A percentile compares a stretch with the other conserved stretches of the same genome.
Conservation (phyloP, 1,284 basidiomycete genomes). For the Phenoliferia sp. region DNA sequence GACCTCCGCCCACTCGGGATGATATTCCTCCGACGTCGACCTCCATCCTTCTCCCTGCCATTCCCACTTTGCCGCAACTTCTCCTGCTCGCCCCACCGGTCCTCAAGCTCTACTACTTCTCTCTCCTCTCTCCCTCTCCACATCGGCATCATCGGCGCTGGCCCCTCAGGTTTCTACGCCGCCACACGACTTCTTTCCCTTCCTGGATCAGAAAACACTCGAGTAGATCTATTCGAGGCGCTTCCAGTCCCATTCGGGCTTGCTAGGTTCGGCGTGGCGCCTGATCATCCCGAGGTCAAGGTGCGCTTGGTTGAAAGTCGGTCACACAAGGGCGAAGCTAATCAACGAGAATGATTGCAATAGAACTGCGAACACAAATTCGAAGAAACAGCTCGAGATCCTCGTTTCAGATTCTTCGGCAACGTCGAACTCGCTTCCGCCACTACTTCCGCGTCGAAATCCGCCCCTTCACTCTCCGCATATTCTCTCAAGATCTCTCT, state of each 20-base stretch:
- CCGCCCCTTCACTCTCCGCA: slow-evolving; percentile 42
- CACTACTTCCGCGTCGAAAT: slow-evolving; percentile 1
- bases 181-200: slow-evolving; percentile 72
- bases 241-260: slow-evolving; percentile 93
- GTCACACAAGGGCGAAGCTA: not conserved
- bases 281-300: slow-evolving; percentile 98
- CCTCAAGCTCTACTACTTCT: slow-evolving; percentile 64
- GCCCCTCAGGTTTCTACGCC: slow-evolving; percentile 92
- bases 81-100: not conserved
- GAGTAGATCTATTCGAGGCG: slow-evolving; percentile 86
- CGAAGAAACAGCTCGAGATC: slow-evolving; percentile 65
- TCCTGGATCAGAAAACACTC: slow-evolving; percentile 46
- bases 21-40: too few species aligned
- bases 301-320: slow-evolving; percentile 46
- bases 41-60: too few species aligned
- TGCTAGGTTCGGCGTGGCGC: slow-evolving; percentile 93
- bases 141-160: slow-evolving; percentile 78
- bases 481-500: slow-evolving; percentile 57
- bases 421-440: slow-evolving; percentile 68
- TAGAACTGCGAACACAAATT: slow-evolving; percentile 98
- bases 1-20: too few species aligned
- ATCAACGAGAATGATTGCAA: not conserved
- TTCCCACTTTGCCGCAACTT: too few species aligned
- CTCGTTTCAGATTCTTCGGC: slow-evolving; percentile 82
- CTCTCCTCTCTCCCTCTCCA: slow-evolving; percentile 45